Evolutionary conservation across 352 stramenopile genomes (phyloP).

Genomic region (Phytophthora constricta): DNA sequence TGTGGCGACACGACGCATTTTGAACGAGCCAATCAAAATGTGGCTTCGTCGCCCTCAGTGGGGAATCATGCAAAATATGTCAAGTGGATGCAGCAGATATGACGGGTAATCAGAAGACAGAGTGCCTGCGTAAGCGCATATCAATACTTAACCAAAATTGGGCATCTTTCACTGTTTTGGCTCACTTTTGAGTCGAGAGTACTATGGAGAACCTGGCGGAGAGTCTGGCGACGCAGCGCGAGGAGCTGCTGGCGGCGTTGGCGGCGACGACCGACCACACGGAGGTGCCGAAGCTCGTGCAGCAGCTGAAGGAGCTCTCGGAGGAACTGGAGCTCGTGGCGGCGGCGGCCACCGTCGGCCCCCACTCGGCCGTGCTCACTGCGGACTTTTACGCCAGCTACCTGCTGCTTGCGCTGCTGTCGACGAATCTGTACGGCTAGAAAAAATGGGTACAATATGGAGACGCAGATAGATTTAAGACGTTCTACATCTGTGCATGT

Average conservation of each 20-base stretch:
- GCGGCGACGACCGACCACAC: slow-evolving; percentile 28
- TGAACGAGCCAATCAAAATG: too few species aligned
- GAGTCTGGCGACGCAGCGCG: slow-evolving; percentile 49
- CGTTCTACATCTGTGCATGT: too few species aligned
- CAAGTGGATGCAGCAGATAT: neutral
- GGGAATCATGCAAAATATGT: neutral
- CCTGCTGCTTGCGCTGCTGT: slow-evolving; percentile 60
- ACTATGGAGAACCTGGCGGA: slow-evolving; percentile 59
- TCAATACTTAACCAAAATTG: neutral
- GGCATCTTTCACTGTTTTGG: neutral
- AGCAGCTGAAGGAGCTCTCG: slow-evolving; percentile 44
- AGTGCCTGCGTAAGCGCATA: too few species aligned
- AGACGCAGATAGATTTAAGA: too few species aligned
- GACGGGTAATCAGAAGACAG: neutral
- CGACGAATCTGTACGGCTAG: slow-evolving; percentile 50
- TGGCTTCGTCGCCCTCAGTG: too few species aligned
- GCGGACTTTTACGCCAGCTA: slow-evolving; percentile 65
- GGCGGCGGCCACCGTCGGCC: slow-evolving; percentile 31
- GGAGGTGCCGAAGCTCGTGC: slow-evolving; percentile 22
- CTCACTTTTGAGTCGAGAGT: neutral
- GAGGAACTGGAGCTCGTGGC: slow-evolving; percentile 70
- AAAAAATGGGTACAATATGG: too few species aligned
- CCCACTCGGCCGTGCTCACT: slow-evolving; percentile 48
- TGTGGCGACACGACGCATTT: too few species aligned
- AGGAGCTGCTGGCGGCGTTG: slow-evolving; percentile 42